Base-by-base conservation (phyloP, 495 filamentous ascomycete genomes). In the Podospora pseudoanserina region DNA sequence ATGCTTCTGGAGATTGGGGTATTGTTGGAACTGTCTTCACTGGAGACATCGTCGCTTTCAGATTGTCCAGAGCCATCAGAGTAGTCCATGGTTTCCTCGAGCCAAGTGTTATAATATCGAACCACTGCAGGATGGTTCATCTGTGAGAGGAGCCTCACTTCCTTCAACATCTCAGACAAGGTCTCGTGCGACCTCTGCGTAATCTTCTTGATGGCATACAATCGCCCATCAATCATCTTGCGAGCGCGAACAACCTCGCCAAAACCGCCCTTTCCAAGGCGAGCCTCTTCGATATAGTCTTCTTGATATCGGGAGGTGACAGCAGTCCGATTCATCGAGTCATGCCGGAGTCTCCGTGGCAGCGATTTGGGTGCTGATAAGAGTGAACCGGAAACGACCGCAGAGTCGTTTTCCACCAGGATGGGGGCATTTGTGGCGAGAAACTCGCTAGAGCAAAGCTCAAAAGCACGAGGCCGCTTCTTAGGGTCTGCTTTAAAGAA, bases 151-250 rank as follows among this genome's bases (percentile, higher is more conserved):
- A 98, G 79, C 76, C 93, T 90, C 60, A 96, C 93, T 78, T 99
- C 95, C 44, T 92, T 96, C 30, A 98, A 80, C 27, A 97, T 92
- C 71, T 94, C 90, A 26, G 91, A 91, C 61, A 98, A 80, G 27
- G 91, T 91, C 53, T 89, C 83, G 53, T 91, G 85, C 19, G 92
- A 92, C 63, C 88, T 89, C 69, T 94, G 90, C 26, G 88, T 92
- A 65, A 99, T 96, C 74, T 97, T 97, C 77, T 99, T 99, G 69
- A 99, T 88, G 4, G 95, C 95, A 83, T 99, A 99, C 13, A 96
- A 87, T 64, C 91, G 90, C 9, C 92, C 92, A 78, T 98, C 94
- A 6, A 97, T 86, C 77, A 93, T 96, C 73, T 97, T 96, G 66
- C 96, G 86, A 6, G 95, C 94, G 76, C 94, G 93, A 57, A 99